A percentile compares a stretch with the other conserved stretches of the same genome.
Conservation (phyloP, 306 rosid species). For the Citrullus mucosospermus region DNA sequence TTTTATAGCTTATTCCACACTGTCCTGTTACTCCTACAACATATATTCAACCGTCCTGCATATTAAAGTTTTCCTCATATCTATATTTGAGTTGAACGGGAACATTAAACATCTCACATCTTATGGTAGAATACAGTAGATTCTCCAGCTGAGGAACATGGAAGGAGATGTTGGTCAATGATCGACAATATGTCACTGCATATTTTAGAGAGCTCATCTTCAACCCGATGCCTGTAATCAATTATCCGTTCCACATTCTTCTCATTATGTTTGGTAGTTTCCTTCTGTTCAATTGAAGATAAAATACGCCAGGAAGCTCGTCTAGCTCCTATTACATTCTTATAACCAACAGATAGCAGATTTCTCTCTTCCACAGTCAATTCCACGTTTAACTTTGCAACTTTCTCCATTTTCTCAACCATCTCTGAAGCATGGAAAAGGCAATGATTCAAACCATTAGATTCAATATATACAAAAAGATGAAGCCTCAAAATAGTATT, state of each 20-base stretch:
- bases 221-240: slow-evolving; percentile 28
- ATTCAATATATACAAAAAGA: background rate
- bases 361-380: slow-evolving; percentile 31
- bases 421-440: slow-evolving; percentile 18
- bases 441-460: background rate
- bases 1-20: background rate
- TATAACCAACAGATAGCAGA: slow-evolving; percentile 30
- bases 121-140: slow-evolving; percentile 26
- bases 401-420: slow-evolving; percentile 35
- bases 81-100: background rate
- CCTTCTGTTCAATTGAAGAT: slow-evolving; percentile 35
- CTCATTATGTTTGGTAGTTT: slow-evolving; percentile 24
- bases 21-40: background rate
- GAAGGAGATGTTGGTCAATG: slow-evolving; percentile 30
- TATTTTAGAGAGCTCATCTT: slow-evolving; percentile 26
- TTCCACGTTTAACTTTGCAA: slow-evolving; percentile 29
- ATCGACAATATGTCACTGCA: slow-evolving; percentile 26
- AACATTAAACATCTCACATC: slow-evolving; percentile 16
- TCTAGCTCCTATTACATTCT: slow-evolving; percentile 33
- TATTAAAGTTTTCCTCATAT: background rate
- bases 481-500: background rate
- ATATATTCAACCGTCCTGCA: background rate
- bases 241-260: slow-evolving; percentile 21
- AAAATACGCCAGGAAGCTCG: slow-evolving; percentile 34
- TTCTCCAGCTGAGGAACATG: slow-evolving; percentile 27